These are phyloP conservation scores for Purshia tridentata DNA, from an alignment of 306 rosid genomes.

Conservation along the genomic window DNA sequence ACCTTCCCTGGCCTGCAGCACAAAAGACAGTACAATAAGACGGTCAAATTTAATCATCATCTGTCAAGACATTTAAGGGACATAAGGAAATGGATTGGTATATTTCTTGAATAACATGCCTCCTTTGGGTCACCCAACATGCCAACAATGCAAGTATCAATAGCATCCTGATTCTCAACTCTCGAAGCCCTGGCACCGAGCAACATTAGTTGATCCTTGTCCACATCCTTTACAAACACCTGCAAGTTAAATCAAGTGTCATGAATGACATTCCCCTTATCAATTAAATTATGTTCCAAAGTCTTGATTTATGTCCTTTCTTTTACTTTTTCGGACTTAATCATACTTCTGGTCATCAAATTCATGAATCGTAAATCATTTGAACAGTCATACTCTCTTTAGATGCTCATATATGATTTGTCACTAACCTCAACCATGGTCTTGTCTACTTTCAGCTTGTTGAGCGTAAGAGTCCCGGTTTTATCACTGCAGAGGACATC, in stretches of 20 bases:
- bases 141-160: conserved; percentile 91
- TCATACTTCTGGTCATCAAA: not conserved
- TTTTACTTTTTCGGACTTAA: not conserved
- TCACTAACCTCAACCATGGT: conserved; percentile 61
- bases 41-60: not conserved
- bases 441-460: conserved; percentile 86
- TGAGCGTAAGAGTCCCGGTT: conserved; percentile 86
- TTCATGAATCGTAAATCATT: not conserved
- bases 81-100: not conserved
- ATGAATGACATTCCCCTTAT: not conserved
- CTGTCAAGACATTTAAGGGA: not conserved
- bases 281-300: not conserved
- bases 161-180: conserved; percentile 90
- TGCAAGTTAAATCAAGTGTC: conserved; percentile 18
- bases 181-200: conserved; percentile 87
- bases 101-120: conserved; percentile 30
- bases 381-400: not conserved
- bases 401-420: not conserved
- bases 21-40: not conserved
- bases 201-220: conserved; percentile 54
- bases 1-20: conserved; percentile 73
- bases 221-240: conserved; percentile 62
- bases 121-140: conserved; percentile 95
- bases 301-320: not conserved
- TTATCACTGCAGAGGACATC: conserved; percentile 91